phyloP scores from a whole-genome alignment of 106 monocot genomes.

The Dendrobium nobile region DNA sequence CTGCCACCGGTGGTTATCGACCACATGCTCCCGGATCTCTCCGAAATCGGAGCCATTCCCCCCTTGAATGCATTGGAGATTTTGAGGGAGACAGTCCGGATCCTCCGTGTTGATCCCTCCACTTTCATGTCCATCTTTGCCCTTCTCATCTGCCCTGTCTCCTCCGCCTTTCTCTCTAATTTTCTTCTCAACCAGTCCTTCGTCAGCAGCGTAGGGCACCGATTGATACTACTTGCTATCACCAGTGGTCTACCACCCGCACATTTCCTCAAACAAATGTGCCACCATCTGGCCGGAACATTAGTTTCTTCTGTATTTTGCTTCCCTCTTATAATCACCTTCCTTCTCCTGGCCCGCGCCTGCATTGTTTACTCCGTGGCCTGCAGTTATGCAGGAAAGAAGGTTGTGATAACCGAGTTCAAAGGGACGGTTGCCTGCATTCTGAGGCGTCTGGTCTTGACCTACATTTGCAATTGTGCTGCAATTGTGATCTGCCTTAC shows the following conservation, averaged over 20 bases:
- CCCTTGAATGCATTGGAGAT: slow-evolving; percentile 92
- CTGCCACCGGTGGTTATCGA: neutral
- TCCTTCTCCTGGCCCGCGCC: slow-evolving; percentile 62
- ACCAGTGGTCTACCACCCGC: slow-evolving; percentile 59
- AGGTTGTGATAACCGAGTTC: slow-evolving; percentile 26
- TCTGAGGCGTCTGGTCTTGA: slow-evolving; percentile 40
- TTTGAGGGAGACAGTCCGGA: slow-evolving; percentile 67
- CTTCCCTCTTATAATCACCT: slow-evolving; percentile 55
- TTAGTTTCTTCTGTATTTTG: slow-evolving; percentile 57
- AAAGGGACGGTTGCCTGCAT: slow-evolving; percentile 15
- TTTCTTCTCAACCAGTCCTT: slow-evolving; percentile 30
- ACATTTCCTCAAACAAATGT: slow-evolving; percentile 55
- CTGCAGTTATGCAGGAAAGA: slow-evolving; percentile 53
- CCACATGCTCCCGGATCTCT: neutral
- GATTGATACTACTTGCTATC: slow-evolving; percentile 33
- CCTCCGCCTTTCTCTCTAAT: slow-evolving; percentile 60
- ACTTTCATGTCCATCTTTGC: slow-evolving; percentile 47
- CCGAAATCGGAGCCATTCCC: slow-evolving; percentile 11
- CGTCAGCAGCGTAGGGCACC: slow-evolving; percentile 37
- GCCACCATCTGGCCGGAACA: slow-evolving; percentile 43
- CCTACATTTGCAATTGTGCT: slow-evolving; percentile 51
- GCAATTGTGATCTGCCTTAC: slow-evolving; percentile 42
- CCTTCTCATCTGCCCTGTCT: slow-evolving; percentile 66
- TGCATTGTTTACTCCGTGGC: slow-evolving; percentile 66
- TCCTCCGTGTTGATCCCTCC: slow-evolving; percentile 56